These are phyloP conservation scores for Serendipita indica DNA, from an alignment of 768 basidiomycete genomes.

Conservation along the genomic window DNA sequence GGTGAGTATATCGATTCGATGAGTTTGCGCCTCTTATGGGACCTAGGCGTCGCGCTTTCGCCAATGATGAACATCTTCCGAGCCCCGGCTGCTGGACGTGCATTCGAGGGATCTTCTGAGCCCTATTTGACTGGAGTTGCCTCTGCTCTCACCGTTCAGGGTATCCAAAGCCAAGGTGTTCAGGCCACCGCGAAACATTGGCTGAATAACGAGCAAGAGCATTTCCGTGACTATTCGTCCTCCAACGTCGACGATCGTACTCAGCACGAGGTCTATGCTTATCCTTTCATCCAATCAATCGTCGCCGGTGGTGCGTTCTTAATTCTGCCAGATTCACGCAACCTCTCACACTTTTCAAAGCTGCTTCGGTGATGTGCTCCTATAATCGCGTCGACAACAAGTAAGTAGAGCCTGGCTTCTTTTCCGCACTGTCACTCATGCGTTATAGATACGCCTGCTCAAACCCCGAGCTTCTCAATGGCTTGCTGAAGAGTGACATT, in stretches of 20 bases:
- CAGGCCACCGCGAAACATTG: conserved; percentile 19
- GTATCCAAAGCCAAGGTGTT: conserved; percentile 17
- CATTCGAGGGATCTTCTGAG: conserved; percentile 16
- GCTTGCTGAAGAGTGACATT: conserved; percentile 24
- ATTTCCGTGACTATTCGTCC: conserved; percentile 12
- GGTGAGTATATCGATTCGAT: conserved; percentile 12
- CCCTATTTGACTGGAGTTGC: conserved; percentile 19
- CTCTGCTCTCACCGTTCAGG: conserved; percentile 17
- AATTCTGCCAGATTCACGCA: too few species aligned
- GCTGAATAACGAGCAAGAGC: conserved; percentile 17
- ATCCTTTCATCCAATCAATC: conserved; percentile 15
- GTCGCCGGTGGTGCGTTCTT: conserved; percentile 16
- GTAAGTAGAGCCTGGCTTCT: too few species aligned
- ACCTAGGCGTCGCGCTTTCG: neutral
- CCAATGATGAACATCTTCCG: conserved; percentile 12
- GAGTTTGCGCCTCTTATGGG: neutral
- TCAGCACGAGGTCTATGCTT: conserved; percentile 17
- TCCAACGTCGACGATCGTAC: conserved; percentile 18
- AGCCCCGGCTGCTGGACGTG: conserved; percentile 15
- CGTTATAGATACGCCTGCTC: conserved; percentile 22
- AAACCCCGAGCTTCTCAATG: conserved; percentile 22
- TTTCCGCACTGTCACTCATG: conserved; percentile 15
- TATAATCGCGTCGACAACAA: too few species aligned
- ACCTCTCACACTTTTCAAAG: too few species aligned
- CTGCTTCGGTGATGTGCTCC: too few species aligned